These are phyloP conservation scores for Lactarius trivialis DNA, from an alignment of 768 basidiomycete species.

Conservation along the genomic window DNA sequence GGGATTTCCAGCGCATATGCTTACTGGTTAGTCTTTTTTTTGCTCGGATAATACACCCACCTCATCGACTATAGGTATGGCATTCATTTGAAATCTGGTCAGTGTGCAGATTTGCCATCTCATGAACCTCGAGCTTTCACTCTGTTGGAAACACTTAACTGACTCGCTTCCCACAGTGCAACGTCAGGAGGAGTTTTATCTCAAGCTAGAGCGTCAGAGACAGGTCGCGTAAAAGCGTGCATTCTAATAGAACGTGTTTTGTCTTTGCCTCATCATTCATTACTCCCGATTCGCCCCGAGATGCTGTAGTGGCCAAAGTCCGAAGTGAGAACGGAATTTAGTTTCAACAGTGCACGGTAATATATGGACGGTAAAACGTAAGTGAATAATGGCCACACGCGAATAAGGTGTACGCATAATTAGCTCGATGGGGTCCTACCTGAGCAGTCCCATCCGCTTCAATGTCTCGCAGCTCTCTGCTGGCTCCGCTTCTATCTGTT, in stretches of 20 bases:
- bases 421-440: slow-evolving; percentile 26
- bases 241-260: slow-evolving; percentile 14
- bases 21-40: slow-evolving; percentile 63
- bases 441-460: slow-evolving; percentile 51
- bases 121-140: not conserved
- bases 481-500: slow-evolving; percentile 59
- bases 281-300: not conserved
- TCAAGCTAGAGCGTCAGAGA: slow-evolving; percentile 68
- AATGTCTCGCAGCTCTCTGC: slow-evolving; percentile 76
- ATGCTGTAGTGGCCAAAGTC: not conserved
- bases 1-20: slow-evolving; percentile 68
- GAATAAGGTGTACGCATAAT: slow-evolving; percentile 12
- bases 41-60: slow-evolving; percentile 25
- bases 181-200: slow-evolving; percentile 78
- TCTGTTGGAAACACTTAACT: not conserved
- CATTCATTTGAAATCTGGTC: slow-evolving; percentile 66
- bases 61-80: slow-evolving; percentile 58
- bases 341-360: not conserved
- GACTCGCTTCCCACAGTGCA: slow-evolving; percentile 48
- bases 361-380: slow-evolving; percentile 10
- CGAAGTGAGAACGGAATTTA: not conserved
- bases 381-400: not conserved
- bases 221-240: slow-evolving; percentile 25
- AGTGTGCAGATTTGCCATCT: slow-evolving; percentile 29
- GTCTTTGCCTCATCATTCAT: not conserved